Percentiles rank a stretch among this genome's conserved stretches.
phyloP scores from a whole-genome alignment of 2,329 filamentous ascomycete genomes.

The Neocatenulostroma microsporum region DNA sequence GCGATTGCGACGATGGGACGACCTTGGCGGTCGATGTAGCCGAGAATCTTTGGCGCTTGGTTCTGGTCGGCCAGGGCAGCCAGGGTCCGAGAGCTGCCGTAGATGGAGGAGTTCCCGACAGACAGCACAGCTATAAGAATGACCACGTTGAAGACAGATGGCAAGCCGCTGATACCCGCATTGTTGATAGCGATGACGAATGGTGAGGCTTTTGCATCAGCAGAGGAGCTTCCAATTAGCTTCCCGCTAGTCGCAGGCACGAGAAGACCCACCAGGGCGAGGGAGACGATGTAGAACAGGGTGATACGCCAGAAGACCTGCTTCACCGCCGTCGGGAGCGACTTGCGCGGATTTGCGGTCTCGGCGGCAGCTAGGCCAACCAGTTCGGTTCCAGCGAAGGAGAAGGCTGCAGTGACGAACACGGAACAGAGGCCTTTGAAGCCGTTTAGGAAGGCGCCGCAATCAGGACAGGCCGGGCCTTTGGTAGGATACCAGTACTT shows the following conservation, averaged over 20 bases:
- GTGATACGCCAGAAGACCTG: conserved; percentile 94
- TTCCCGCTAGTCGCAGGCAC: conserved; percentile 63
- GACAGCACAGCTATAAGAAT: conserved; percentile 86
- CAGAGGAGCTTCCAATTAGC: conserved; percentile 54
- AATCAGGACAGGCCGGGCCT: no score
- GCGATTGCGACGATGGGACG: conserved; percentile 51
- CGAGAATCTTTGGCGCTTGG: conserved; percentile 49
- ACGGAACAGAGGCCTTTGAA: conserved; percentile 77
- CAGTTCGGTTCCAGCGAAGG: conserved; percentile 68
- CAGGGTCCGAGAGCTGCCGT: conserved; percentile 82
- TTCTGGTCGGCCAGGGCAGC: conserved; percentile 78
- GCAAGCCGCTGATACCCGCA: conserved; percentile 64
- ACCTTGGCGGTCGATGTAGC: conserved; percentile 54
- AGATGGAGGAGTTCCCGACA: conserved; percentile 86
- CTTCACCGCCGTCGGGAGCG: conserved; percentile 77
- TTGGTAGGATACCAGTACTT: no score
- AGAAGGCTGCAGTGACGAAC: conserved; percentile 68
- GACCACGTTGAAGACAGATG: conserved; percentile 89
- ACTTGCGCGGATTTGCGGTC: conserved; percentile 70
- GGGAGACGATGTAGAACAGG: conserved; percentile 79
- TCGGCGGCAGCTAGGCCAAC: conserved; percentile 71
- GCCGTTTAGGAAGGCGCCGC: conserved; percentile 74
- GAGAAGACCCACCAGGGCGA: conserved; percentile 72
- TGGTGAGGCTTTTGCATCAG: conserved; percentile 69
- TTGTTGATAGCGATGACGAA: conserved; percentile 90